phyloP scores from a whole-genome alignment of 2,329 filamentous ascomycete species.

The Aureobasidium sp. region DNA sequence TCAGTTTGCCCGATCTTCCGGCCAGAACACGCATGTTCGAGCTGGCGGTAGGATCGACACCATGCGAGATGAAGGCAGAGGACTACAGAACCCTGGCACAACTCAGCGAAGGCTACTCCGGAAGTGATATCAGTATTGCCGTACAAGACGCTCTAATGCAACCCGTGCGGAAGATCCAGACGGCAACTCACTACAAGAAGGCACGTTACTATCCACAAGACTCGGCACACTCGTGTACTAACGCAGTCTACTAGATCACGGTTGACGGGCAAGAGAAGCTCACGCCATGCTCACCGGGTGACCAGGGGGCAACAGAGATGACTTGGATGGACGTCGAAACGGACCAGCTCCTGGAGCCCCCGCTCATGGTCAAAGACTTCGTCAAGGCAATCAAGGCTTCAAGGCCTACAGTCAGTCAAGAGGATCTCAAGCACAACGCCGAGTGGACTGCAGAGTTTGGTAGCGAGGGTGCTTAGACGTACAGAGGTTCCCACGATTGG shows the following conservation, averaged over 20 bases:
- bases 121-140: slow-evolving; percentile 89
- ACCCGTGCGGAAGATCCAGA: slow-evolving; percentile 91
- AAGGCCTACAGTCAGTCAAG: slow-evolving; percentile 79
- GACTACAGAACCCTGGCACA: slow-evolving; percentile 76
- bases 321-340: slow-evolving; percentile 81
- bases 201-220: slow-evolving; percentile 38
- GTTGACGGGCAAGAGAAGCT: slow-evolving; percentile 58
- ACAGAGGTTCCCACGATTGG: background rate
- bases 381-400: slow-evolving; percentile 82
- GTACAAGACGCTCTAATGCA: slow-evolving; percentile 97
- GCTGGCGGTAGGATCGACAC: slow-evolving; percentile 84
- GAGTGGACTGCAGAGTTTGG: slow-evolving; percentile 97
- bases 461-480: slow-evolving; percentile 61
- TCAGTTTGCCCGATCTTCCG: slow-evolving; percentile 77
- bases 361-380: slow-evolving; percentile 84
- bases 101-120: slow-evolving; percentile 87
- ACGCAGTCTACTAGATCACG: slow-evolving; percentile 47
- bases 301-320: slow-evolving; percentile 81
- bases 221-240: background rate
- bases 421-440: slow-evolving; percentile 73
- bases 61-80: slow-evolving; percentile 66
- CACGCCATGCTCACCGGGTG: slow-evolving; percentile 91
- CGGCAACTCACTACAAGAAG: slow-evolving; percentile 94
- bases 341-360: slow-evolving; percentile 76
- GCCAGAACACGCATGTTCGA: slow-evolving; percentile 94